A percentile compares a stretch with the other conserved stretches of the same genome.
These are phyloP conservation scores for Candida nitratophila DNA, from an alignment of 805 yeast species.

Conservation along the genomic window DNA sequence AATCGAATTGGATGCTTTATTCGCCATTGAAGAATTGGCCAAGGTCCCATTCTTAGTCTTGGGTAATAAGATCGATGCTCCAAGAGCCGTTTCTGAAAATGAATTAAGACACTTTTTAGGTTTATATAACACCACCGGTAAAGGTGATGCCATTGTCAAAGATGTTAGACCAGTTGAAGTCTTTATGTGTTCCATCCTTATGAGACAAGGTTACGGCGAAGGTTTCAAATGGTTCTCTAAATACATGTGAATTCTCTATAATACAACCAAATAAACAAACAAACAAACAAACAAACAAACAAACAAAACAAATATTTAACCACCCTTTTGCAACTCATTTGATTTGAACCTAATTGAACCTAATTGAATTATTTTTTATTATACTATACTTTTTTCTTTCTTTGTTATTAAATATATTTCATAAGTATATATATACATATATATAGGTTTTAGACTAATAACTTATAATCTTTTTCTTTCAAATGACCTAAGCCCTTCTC, in stretches of 20 bases:
- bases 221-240: slow-evolving; percentile 98
- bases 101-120: slow-evolving; percentile 90
- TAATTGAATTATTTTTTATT: too few relatives aligned
- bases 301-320: too few relatives aligned
- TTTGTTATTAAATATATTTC: too few relatives aligned
- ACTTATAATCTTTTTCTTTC: too few relatives aligned
- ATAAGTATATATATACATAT: too few relatives aligned
- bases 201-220: slow-evolving; percentile 98
- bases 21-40: slow-evolving; percentile 84
- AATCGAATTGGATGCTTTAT: slow-evolving; percentile 88
- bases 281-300: too few relatives aligned
- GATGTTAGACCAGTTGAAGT: slow-evolving; percentile 88
- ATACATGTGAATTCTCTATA: slow-evolving; percentile 51
- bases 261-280: too few relatives aligned
- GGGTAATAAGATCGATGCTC: slow-evolving; percentile 95
- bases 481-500: slow-evolving; percentile 13
- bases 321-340: too few relatives aligned
- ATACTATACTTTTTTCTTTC: too few relatives aligned
- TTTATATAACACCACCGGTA: slow-evolving; percentile 84
- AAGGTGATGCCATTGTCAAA: slow-evolving; percentile 62
- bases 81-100: slow-evolving; percentile 90
- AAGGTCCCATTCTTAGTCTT: slow-evolving; percentile 87
- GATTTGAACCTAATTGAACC: too few relatives aligned
- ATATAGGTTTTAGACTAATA: too few relatives aligned
- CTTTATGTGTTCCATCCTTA: slow-evolving; percentile 95